Evolutionary conservation across 768 basidiomycete species (phyloP).

Genomic region (Kwoniella bestiolae): DNA sequence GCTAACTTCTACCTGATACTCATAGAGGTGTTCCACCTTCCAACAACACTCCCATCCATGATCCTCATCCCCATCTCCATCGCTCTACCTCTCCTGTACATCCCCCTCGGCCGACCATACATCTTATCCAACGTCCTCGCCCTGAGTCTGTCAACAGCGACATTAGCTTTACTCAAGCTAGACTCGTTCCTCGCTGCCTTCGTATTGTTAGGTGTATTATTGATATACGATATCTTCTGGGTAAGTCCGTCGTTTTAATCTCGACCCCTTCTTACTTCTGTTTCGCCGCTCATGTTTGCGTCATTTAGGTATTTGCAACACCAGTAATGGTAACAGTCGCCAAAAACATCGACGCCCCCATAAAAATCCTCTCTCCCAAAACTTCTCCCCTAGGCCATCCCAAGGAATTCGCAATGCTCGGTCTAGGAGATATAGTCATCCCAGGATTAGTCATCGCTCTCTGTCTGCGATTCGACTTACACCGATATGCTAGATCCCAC

Average conservation of each 20-base stretch:
- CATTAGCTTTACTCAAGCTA: constrained; percentile 75
- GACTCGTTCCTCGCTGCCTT: constrained; percentile 89
- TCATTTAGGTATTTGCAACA: constrained; percentile 40
- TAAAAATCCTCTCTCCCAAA: constrained; percentile 71
- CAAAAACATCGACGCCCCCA: constrained; percentile 83
- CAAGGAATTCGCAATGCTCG: constrained; percentile 82
- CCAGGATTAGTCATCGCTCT: constrained; percentile 71
- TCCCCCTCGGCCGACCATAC: constrained; percentile 71
- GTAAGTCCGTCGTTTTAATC: constrained; percentile 29
- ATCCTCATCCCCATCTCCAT: constrained; percentile 61
- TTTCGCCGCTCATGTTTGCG: no score
- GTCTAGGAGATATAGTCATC: constrained; percentile 76
- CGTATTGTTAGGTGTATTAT: constrained; percentile 78
- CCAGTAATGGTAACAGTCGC: constrained; percentile 84
- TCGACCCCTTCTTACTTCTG: constrained; percentile 18
- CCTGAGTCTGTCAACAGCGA: constrained; percentile 79
- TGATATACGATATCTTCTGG: constrained; percentile 95
- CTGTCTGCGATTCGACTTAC: constrained; percentile 77
- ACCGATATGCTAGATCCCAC: constrained; percentile 27
- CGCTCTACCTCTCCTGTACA: constrained; percentile 64
- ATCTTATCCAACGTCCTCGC: constrained; percentile 75
- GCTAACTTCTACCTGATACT: constrained; percentile 16
- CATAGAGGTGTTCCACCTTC: constrained; percentile 53
- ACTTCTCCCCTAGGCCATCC: constrained; percentile 46
- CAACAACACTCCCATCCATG: constrained; percentile 61